Evolutionary conservation across 2,329 filamentous ascomycete genomes (phyloP).

Genomic region (Plectosphaerella sp.): DNA sequence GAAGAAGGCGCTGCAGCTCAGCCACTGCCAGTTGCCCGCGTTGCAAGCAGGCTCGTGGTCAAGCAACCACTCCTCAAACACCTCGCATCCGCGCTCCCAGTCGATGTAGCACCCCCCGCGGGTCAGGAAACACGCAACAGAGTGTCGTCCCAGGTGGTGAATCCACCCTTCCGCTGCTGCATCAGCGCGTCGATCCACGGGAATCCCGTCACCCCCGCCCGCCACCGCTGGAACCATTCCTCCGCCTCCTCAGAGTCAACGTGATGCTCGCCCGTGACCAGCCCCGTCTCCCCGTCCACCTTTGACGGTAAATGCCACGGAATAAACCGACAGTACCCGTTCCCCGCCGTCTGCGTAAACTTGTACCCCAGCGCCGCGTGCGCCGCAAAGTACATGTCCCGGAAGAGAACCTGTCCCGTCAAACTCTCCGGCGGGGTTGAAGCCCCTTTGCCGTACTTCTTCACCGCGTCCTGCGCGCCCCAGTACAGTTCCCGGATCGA

Average conservation of each 20-base stretch:
- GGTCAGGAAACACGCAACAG: slow-evolving; percentile 78
- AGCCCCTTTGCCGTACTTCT: slow-evolving; percentile 49
- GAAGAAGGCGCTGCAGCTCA: slow-evolving; percentile 72
- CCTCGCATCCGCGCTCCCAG: slow-evolving; percentile 75
- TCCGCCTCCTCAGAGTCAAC: slow-evolving; percentile 61
- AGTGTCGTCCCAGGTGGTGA: slow-evolving; percentile 71
- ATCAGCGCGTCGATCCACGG: slow-evolving; percentile 80
- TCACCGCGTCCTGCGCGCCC: slow-evolving; percentile 59
- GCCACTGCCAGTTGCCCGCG: slow-evolving; percentile 74
- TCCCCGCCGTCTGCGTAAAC: slow-evolving; percentile 63
- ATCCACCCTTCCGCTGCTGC: slow-evolving; percentile 78
- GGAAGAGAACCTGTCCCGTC: slow-evolving; percentile 69
- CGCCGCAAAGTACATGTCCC: slow-evolving; percentile 80
- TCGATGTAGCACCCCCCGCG: slow-evolving; percentile 73
- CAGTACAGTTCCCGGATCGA: slow-evolving; percentile 71
- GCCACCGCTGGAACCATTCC: slow-evolving; percentile 65
- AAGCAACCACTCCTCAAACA: slow-evolving; percentile 72
- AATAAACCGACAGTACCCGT: slow-evolving; percentile 66
- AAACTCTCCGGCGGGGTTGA: slow-evolving; percentile 64
- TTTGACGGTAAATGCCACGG: slow-evolving; percentile 73
- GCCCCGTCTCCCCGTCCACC: slow-evolving; percentile 34
- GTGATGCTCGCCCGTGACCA: slow-evolving; percentile 56
- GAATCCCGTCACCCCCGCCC: slow-evolving; percentile 65
- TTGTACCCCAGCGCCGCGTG: slow-evolving; percentile 62
- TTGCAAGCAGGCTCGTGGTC: slow-evolving; percentile 75